Conservation (phyloP, 768 basidiomycete species). For the Peribolospora kevripleyi region DNA sequence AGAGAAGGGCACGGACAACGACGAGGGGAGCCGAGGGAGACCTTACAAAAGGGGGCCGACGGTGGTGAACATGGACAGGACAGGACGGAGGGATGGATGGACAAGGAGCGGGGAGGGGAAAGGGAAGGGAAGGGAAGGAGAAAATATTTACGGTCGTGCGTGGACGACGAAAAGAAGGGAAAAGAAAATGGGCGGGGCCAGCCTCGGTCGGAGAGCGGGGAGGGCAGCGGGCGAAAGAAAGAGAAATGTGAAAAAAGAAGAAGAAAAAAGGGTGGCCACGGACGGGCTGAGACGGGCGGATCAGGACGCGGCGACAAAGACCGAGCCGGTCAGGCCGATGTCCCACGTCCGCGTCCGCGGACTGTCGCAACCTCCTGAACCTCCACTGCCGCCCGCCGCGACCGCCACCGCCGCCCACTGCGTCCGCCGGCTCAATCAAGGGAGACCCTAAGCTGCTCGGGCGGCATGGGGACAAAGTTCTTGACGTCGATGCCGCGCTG, state of each 20-base stretch:
- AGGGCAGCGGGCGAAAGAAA: not conserved
- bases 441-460: constrained; percentile 81
- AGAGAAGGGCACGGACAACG: too few relatives aligned
- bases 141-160: not conserved
- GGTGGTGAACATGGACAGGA: too few relatives aligned
- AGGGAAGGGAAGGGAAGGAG: not conserved
- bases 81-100: not conserved
- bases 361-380: not conserved
- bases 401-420: not conserved
- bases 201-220: constrained; percentile 1
- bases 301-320: not conserved
- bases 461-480: constrained; percentile 86
- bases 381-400: not conserved
- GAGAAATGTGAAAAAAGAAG: not conserved
- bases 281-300: not conserved
- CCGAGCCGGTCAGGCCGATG: not conserved
- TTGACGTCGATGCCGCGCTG: constrained; percentile 66
- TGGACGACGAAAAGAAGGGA: not conserved
- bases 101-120: not conserved
- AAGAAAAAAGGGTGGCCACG: not conserved
- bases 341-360: not conserved
- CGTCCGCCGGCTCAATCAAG: constrained; percentile 39
- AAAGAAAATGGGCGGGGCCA: constrained; percentile 4
- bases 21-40: too few relatives aligned
- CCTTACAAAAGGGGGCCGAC: too few relatives aligned